Conservation (phyloP, 257 asterid species). For the Solanum gandarillasii region DNA sequence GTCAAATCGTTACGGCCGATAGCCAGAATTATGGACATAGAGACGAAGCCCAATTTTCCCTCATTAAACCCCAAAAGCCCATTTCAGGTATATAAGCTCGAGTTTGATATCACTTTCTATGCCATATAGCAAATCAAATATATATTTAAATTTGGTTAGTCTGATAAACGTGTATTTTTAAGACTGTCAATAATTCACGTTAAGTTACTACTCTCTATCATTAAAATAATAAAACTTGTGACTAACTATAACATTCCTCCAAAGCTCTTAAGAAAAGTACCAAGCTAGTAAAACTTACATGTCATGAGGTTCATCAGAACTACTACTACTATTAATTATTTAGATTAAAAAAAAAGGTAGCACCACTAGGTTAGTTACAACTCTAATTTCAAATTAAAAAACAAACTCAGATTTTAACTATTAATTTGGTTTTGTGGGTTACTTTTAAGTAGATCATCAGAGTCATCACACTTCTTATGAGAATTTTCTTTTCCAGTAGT, state of each 20-base stretch:
- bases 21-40: no score
- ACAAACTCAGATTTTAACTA: neutral
- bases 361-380: neutral
- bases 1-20: no score
- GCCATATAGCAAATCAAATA: no score
- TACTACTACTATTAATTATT: neutral
- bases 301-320: neutral
- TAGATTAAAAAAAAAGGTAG: neutral
- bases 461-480: neutral
- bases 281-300: rapidly evolving
- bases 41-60: no score
- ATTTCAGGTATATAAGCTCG: no score
- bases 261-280: neutral
- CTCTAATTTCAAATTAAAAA: neutral
- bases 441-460: neutral
- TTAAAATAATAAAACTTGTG: neutral
- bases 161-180: rapidly evolving
- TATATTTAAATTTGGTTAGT: no score
- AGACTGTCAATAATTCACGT: no score
- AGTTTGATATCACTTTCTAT: no score
- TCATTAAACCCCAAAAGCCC: no score
- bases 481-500: neutral
- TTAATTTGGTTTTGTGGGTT: neutral
- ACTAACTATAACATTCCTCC: neutral
- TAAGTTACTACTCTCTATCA: no score